A percentile compares a stretch with the other conserved stretches of the same genome.
phyloP scores from a whole-genome alignment of 2,329 filamentous ascomycete genomes.

The Septoria petroselini region DNA sequence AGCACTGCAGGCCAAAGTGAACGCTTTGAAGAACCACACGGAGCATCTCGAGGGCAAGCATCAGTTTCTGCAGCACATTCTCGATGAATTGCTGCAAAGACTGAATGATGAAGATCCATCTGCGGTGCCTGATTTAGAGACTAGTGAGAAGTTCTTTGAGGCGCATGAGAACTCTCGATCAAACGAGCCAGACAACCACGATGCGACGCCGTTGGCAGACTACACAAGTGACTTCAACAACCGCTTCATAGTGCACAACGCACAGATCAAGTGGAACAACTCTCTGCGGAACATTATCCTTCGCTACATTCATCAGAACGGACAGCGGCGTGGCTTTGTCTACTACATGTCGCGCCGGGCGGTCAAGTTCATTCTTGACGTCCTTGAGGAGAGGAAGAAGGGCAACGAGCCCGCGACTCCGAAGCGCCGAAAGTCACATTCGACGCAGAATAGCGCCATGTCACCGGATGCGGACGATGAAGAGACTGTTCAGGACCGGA shows the following conservation, averaged over 20 bases:
- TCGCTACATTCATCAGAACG: constrained; percentile 95
- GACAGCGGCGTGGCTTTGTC: constrained; percentile 90
- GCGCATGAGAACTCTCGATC: constrained; percentile 48
- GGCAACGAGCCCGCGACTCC: constrained; percentile 49
- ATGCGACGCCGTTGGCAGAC: constrained; percentile 69
- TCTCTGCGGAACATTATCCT: constrained; percentile 91
- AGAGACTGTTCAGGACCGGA: constrained; percentile 74
- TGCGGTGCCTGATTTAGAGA: constrained; percentile 44
- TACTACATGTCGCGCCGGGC: constrained; percentile 96
- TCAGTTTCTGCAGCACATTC: constrained; percentile 57
- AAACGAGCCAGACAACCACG: constrained; percentile 54
- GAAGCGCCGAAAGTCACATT: constrained; percentile 28
- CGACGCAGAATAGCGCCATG: constrained; percentile 31
- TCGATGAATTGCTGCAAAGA: constrained; percentile 56
- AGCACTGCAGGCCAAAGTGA: constrained; percentile 56
- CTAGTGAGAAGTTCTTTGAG: constrained; percentile 47
- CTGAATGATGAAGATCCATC: constrained; percentile 57
- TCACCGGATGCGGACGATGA: constrained; percentile 56
- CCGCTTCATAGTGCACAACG: constrained; percentile 95
- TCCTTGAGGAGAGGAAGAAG: constrained; percentile 89
- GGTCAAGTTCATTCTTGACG: constrained; percentile 96
- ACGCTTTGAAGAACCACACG: constrained; percentile 55
- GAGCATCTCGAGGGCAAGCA: constrained; percentile 57
- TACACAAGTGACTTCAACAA: constrained; percentile 96
- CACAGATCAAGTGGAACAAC: constrained; percentile 98